A percentile compares a stretch with the other conserved stretches of the same genome.
Evolutionary conservation across 805 yeast species (phyloP).

Genomic region (Wickerhamomyces bovis): DNA sequence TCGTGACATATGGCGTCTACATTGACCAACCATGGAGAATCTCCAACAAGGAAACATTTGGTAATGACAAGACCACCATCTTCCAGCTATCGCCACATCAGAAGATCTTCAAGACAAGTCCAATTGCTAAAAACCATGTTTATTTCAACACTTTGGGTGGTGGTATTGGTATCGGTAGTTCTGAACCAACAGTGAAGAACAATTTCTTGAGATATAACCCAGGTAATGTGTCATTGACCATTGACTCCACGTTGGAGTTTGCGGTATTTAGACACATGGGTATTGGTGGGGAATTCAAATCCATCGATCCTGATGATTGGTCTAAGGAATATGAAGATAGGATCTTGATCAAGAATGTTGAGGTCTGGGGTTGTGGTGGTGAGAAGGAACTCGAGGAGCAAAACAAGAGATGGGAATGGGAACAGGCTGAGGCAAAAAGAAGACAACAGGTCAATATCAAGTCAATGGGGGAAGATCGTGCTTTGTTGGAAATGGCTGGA

Average conservation of each 20-base stretch:
- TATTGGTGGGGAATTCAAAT: constrained; percentile 42
- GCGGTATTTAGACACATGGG: constrained; percentile 72
- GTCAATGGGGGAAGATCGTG: constrained; percentile 73
- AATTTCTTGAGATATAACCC: constrained; percentile 44
- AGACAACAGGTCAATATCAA: constrained; percentile 64
- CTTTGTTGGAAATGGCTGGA: constrained; percentile 81
- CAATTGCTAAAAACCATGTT: constrained; percentile 33
- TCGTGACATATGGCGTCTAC: constrained; percentile 57
- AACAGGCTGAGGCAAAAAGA: constrained; percentile 75
- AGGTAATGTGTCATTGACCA: constrained; percentile 73
- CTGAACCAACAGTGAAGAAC: constrained; percentile 53
- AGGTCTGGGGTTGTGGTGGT: constrained; percentile 91
- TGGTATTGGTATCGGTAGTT: constrained; percentile 78
- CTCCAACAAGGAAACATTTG: constrained; percentile 69
- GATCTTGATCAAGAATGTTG: constrained; percentile 66
- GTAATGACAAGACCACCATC: constrained; percentile 50
- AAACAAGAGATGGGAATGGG: constrained; percentile 83
- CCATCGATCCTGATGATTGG: constrained; percentile 24
- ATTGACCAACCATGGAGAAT: constrained; percentile 71
- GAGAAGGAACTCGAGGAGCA: constrained; percentile 74
- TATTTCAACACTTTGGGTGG: constrained; percentile 72
- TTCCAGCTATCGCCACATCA: constrained; percentile 65
- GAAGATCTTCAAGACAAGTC: constrained; percentile 40
- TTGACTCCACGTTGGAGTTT: constrained; percentile 75
- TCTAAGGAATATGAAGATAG: constrained; percentile 55